Base-by-base conservation (phyloP, 2,329 filamentous ascomycete species). In the Aspergillus fischeri region DNA sequence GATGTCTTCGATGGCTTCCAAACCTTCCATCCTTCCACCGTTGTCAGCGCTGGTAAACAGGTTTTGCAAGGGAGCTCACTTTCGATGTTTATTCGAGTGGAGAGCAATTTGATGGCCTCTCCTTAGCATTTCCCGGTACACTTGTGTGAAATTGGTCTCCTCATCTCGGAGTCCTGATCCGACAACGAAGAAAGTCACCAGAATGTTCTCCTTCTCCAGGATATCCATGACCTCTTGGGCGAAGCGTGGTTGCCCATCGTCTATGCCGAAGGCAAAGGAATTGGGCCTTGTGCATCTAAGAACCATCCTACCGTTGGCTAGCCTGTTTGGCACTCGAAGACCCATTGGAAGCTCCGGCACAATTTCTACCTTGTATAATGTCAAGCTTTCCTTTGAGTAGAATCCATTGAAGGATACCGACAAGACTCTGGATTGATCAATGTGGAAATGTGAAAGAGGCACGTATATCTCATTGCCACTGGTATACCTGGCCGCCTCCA, bases 141-240 rank as follows among this genome's bases (percentile, higher is more conserved):
- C 81, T 47, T 76, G 78, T 25, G 83, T 84, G 52, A 89, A 79
- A 65, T 87, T 88, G 21, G 83, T 86, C 21, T 76, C 73, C 2
- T 67, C 58, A 66, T 88, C 84, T 17, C 83, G 75, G 0, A 90
- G 77, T 1, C 86, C 84, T 1, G 81, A 79, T 9, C 86, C 86
- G 47, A 89, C 85, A 38, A 86, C 87, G 75, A 90, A 90, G 72
- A 90, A 89, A 1, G 87, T 90, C 3, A 88, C 86, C 62, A 84
- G 81, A 64, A 89, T 85, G 54, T 76, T 70, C 52, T 85, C 86
- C 21, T 83, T 80, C 21, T 83, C 79, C 64, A 90, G 76, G 53
- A 86, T 84, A 44, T 80, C 73, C 74, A 87, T 82, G 21, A 88
- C 83, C 60, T 82, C 73, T 71, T 85, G 80, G 1, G 85, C 85